Evolutionary conservation across 441 rosid genomes (phyloP).

Genomic region (Omphalea diandra): DNA sequence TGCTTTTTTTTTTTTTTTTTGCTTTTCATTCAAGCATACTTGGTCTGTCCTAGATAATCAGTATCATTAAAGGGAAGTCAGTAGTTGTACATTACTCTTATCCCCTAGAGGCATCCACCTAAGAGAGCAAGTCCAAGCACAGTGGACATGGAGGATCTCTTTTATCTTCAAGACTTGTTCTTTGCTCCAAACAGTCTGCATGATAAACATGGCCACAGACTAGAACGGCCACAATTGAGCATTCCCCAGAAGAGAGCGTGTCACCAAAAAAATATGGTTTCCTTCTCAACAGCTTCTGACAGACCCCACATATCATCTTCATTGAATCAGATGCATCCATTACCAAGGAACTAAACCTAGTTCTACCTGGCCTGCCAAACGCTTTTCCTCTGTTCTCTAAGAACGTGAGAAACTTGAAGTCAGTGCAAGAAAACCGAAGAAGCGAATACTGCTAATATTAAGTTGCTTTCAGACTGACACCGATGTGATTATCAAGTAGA

Average conservation of each 20-base stretch:
- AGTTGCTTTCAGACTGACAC: neutral
- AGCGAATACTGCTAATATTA: neutral
- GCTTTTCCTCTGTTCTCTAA: conserved; percentile 40
- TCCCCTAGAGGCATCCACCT: conserved; percentile 25
- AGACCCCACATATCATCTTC: conserved; percentile 53
- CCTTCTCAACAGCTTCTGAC: conserved; percentile 48
- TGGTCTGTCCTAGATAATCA: conserved; percentile 18
- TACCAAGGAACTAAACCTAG: conserved; percentile 36
- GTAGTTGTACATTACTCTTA: conserved; percentile 28
- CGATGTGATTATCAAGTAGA: neutral
- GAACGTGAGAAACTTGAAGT: conserved; percentile 12
- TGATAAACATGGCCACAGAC: conserved; percentile 68
- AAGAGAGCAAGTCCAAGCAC: conserved; percentile 34
- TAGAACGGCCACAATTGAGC: conserved; percentile 53
- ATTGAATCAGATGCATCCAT: conserved; percentile 32
- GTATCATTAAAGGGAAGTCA: conserved; percentile 8
- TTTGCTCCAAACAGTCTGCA: conserved; percentile 60
- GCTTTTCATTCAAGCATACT: conserved; percentile 8
- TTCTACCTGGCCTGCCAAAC: conserved; percentile 44
- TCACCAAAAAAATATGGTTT: conserved; percentile 42
- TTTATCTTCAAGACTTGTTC: conserved; percentile 40
- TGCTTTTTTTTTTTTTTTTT: conserved; percentile 8
- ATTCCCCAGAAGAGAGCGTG: conserved; percentile 34
- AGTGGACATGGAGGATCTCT: conserved; percentile 53
- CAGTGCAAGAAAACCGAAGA: neutral